Percentiles rank a stretch among this genome's conserved stretches.
These are phyloP conservation scores for Salvia miltiorrhiza DNA, from an alignment of 257 asterid species.

Conservation along the genomic window DNA sequence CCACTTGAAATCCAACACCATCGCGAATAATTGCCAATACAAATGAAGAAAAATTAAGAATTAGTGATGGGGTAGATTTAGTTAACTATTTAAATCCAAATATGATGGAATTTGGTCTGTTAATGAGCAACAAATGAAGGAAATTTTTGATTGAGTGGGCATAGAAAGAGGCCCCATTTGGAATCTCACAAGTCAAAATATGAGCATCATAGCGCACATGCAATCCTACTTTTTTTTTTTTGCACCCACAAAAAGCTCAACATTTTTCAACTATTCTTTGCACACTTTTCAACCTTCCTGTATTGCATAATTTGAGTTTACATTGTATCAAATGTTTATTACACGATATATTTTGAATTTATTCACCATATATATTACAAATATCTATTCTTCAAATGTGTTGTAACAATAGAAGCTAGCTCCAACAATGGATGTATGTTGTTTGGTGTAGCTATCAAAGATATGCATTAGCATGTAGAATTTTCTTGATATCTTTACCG, in stretches of 20 bases:
- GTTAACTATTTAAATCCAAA: neutral
- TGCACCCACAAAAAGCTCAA: conserved; percentile 30
- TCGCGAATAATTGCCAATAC: conserved; percentile 19
- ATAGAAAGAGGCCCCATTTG: conserved; percentile 33
- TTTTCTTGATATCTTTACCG: too few relatives aligned
- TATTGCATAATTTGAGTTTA: neutral
- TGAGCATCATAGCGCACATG: conserved; percentile 58
- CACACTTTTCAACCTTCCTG: conserved; percentile 18
- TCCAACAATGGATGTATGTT: neutral
- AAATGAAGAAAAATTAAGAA: neutral
- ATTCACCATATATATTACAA: too few relatives aligned
- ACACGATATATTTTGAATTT: neutral
- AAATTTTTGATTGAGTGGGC: conserved; percentile 30
- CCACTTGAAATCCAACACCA: conserved; percentile 5
- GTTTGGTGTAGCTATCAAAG: too few relatives aligned
- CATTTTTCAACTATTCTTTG: conserved; percentile 13
- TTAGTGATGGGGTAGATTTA: conserved; percentile 11
- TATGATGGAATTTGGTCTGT: conserved; percentile 33
- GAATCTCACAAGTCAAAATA: conserved; percentile 63
- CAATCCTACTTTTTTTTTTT: conserved; percentile 36
- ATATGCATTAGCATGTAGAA: too few relatives aligned
- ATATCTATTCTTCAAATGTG: too few relatives aligned
- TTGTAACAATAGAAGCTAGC: too few relatives aligned
- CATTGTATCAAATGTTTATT: neutral
- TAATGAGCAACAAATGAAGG: conserved; percentile 14